Evolutionary conservation across 257 asterid genomes (phyloP), one percentile per base, ranked within the genome.

Genomic region (Nicotiana tabacum): DNA sequence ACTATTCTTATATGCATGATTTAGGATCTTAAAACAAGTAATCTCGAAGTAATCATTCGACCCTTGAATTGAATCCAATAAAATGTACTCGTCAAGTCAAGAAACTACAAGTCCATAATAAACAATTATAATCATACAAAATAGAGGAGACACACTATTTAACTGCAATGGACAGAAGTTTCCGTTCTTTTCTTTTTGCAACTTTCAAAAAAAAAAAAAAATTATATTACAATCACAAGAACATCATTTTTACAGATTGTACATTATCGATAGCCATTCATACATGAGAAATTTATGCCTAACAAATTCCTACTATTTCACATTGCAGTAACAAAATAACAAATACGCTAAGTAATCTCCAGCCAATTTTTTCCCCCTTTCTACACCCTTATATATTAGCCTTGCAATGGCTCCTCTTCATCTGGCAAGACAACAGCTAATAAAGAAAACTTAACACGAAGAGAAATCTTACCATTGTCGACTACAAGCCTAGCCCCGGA

Each of bases 401-500:
- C 58, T 84, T 84, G 89, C 24, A 87, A 86, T 6, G 61, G 68
- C 80, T 77, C 82, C 35, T 88, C 97, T n/a, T 93, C 97, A 61
- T 95, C 99, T 0, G 97, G 91, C 77, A 86, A 93, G 77, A 93
- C 67, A 30, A 86, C 93, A 4, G 98, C 89, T 82, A 95, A 89
- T 80, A 95, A 84, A 2, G 99, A 90, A 77, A 91, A 95, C 82
- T 88, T 93, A 4, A 95, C 99, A 89, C 90, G 87, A 30, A 95
- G 85, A 46, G 99, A 95, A 79, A 95, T 93, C 85, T 87, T 90
- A 66, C 99, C 98, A 86, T 92, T 90, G 60, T 95, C 99, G 57
- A 93, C 98, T 81, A 95, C 83, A 78, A 95, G 93, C 35, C 95
- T 91, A 6, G 99, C 98, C 53, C 99, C 99, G 0, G 99, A 95